Evolutionary conservation across 352 stramenopile species (phyloP), one percentile per base, ranked within the genome.

Genomic region (Globisporangium parvum): DNA sequence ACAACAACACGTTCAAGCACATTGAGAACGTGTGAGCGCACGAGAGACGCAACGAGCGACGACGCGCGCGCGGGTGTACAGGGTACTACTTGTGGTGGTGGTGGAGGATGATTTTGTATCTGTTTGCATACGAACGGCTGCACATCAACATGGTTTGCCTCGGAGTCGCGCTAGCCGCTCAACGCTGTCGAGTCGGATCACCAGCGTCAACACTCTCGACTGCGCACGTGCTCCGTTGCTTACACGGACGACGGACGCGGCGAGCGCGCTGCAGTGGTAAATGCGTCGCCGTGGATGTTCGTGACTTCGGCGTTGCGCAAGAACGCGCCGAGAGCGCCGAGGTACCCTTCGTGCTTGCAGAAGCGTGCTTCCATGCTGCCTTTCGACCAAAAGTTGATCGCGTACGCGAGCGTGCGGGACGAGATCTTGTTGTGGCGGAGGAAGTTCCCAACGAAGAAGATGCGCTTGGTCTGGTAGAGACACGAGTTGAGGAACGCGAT

Each of bases 311-410:
- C 81, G 20, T 95, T 87, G 39, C 77, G 77, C 57, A 99, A 74
- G 73, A 99, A 99, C 18, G 97, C 95, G 12, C 97, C 97, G 3
- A 99, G 70, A 17, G 97, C 96, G 6, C 97, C 97, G 46, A 99
- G 92, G 69, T 99, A 99, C 0, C 97, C 97, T 80, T 98, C 96
- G 65, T 98, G 96, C 67, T 96, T 92, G 62, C 96, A 96, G 62
- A 98, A 98, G 17, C 91, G 80, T 11, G 89, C 89, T 55, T 96
- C 78, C 72, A 95, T 96, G 23, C 70, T 66, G 47, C 97, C 96
- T 52, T 97, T 95, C 26, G 93, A 98, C 97, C 97, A 99, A 75
- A 98, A 99, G 59, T 98, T 89, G 69, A 99, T 99, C 39, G 95
- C 93, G 59, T 95, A 98, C 42, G 95, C 80, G 28, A 98, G 77